Base-by-base conservation (phyloP, 2,329 filamentous ascomycete genomes). In the Monilinia fructigena region DNA sequence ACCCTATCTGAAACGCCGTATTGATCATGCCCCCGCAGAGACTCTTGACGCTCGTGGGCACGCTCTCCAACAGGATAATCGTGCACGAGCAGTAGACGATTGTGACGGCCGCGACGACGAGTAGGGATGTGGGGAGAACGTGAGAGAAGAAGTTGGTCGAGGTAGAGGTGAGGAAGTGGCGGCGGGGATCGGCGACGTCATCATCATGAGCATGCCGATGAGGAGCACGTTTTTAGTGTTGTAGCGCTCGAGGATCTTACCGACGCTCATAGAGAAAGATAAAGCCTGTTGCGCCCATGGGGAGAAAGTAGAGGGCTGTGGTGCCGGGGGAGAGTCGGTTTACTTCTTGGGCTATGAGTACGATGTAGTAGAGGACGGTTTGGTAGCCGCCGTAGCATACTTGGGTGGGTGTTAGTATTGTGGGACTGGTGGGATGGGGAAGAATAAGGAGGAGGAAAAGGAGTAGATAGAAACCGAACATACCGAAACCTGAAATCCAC, bases 401-500 rank as follows among this genome's bases (percentile, higher is more conserved):
- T 77, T 55, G 28, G 1, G 3, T n/a, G 16, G 1, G 8, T 16
- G 16, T 66, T 66, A 66, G 56, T 47, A 45, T 12, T 40, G 11
- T 40, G 38, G 38, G 1, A 40, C 12, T 40, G 11, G 5, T 11
- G 35, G 11, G n/a, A 20, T 4, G 42, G 7, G 1, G 7, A 1
- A 10, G 2, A 4, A 12, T 6, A 11, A 7, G 26, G 14, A 31
- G 40, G 14, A 35, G 31, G 31, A 5, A 16, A 47, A 40, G n/a
- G 16, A 18, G 16, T 11, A 18, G n/a, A 18, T 4, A 40, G 2
- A 28, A 16, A 26, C 1, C 12, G 11, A 48, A 71, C 73, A 69
- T 70, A 77, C 76, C 76, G 65, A 81, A 81, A 1, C 79, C 79
- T 18, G 78, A 76, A 31, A 81, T 74, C 80, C 80, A 81, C 0